These are phyloP conservation scores for Whalleya microplaca DNA, from an alignment of 2,329 filamentous ascomycete genomes.

Conservation along the genomic window DNA sequence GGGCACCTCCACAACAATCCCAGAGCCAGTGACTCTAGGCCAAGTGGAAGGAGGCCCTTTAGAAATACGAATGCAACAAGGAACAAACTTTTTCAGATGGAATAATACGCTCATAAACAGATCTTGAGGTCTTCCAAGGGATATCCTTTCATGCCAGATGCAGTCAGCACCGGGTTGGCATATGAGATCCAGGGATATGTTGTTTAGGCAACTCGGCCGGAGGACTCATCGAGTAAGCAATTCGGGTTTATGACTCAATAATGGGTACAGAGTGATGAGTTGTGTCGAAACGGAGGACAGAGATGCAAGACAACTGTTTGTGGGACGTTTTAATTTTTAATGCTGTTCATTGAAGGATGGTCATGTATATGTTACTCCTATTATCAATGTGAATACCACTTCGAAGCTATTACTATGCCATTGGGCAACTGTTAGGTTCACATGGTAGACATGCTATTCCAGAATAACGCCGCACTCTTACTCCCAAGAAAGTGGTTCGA, in stretches of 20 bases:
- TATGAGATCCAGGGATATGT: background rate
- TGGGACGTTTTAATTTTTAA: conserved; percentile 14
- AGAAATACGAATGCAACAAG: conserved; percentile 2
- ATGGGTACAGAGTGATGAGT: conserved; percentile 10
- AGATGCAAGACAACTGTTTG: conserved; percentile 27
- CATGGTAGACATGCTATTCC: background rate
- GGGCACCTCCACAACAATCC: conserved; percentile 10
- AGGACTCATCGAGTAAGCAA: conserved; percentile 9
- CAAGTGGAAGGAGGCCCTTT: background rate
- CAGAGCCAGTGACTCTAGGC: background rate
- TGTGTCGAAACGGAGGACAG: conserved; percentile 27
- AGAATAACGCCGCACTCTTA: background rate
- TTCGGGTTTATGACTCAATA: conserved; percentile 8
- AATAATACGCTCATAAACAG: background rate
- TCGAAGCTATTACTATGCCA: background rate
- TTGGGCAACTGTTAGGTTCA: background rate
- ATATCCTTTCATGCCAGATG: background rate
- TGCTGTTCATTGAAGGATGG: conserved; percentile 2
- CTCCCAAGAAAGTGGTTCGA: background rate
- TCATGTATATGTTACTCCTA: conserved; percentile 3
- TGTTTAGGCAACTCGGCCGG: background rate
- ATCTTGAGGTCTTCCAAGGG: background rate
- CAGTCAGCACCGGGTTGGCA: background rate
- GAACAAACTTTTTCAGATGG: conserved; percentile 1
- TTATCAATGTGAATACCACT: background rate